Evolutionary conservation across 495 filamentous ascomycete species (phyloP).

Genomic region (Neurospora africana): DNA sequence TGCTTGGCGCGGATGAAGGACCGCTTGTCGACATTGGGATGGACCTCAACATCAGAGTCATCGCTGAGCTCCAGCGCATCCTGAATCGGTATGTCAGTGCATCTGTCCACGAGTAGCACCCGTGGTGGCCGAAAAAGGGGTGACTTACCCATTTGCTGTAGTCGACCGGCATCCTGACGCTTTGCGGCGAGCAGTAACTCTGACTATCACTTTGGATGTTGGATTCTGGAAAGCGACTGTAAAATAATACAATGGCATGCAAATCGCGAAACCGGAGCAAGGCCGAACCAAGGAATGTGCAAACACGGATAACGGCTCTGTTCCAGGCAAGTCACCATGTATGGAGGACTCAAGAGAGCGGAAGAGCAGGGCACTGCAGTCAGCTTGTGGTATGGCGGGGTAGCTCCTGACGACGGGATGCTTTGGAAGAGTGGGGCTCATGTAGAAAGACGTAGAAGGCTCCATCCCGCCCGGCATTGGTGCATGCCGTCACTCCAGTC

Average conservation of each 20-base stretch:
- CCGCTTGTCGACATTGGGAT: conserved; percentile 96
- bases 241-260: neutral
- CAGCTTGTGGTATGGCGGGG: neutral
- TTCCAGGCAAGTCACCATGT: neutral
- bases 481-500: neutral
- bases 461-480: neutral
- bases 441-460: neutral
- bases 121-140: neutral
- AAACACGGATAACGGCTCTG: neutral
- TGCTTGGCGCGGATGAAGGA: conserved; percentile 99
- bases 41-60: conserved; percentile 95
- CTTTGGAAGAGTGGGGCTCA: neutral
- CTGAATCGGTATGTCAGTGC: conserved; percentile 24
- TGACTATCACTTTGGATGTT: neutral
- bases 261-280: neutral
- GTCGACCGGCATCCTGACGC: conserved; percentile 66
- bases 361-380: neutral
- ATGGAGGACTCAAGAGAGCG: neutral
- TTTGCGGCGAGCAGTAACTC: neutral
- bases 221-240: neutral
- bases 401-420: neutral
- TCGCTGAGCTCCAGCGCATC: conserved; percentile 91
- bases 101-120: neutral
- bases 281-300: neutral
- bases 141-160: conserved; percentile 82